These are phyloP conservation scores for Arachnomyces sp. DNA, from an alignment of 2,329 filamentous ascomycete genomes.

Conservation along the genomic window DNA sequence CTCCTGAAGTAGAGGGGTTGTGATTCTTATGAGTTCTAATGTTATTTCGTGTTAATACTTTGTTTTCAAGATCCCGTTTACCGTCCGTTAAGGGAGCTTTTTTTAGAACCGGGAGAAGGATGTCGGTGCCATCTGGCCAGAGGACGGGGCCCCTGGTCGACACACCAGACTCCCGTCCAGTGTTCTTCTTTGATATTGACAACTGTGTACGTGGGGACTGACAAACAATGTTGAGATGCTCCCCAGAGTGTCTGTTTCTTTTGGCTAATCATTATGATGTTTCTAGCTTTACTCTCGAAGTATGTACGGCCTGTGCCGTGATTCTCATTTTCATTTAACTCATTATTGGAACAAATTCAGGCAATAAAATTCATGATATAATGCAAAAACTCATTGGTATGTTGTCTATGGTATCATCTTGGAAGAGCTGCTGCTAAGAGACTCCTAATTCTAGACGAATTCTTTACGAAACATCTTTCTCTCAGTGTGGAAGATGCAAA, in stretches of 20 bases:
- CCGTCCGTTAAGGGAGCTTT: too few species aligned
- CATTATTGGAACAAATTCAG: slow-evolving; percentile 34
- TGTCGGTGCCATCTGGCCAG: too few species aligned
- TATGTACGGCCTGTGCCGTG: slow-evolving; percentile 34
- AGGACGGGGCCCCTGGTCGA: too few species aligned
- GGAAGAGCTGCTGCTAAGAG: slow-evolving; percentile 38
- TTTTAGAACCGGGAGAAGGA: not conserved
- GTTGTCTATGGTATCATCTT: slow-evolving; percentile 19
- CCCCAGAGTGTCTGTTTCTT: too few species aligned
- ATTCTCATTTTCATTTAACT: slow-evolving; percentile 1
- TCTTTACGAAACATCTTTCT: slow-evolving; percentile 61
- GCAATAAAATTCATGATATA: slow-evolving; percentile 71
- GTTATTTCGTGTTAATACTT: too few species aligned
- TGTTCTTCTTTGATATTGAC: slow-evolving; percentile 87
- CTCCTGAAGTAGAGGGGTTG: too few species aligned
- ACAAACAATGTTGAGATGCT: not conserved
- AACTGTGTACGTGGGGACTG: slow-evolving; percentile 61
- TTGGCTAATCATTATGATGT: not conserved
- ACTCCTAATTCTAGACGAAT: slow-evolving; percentile 40
- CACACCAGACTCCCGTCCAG: slow-evolving; percentile 35
- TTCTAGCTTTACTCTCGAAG: slow-evolving; percentile 72
- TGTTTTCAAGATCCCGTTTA: too few species aligned
- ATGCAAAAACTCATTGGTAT: slow-evolving; percentile 73
- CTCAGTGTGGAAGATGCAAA: slow-evolving; percentile 70
- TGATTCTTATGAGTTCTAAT: too few species aligned